Evolutionary conservation across 805 yeast species (phyloP).

Genomic region (Lachancea kluyveri): DNA sequence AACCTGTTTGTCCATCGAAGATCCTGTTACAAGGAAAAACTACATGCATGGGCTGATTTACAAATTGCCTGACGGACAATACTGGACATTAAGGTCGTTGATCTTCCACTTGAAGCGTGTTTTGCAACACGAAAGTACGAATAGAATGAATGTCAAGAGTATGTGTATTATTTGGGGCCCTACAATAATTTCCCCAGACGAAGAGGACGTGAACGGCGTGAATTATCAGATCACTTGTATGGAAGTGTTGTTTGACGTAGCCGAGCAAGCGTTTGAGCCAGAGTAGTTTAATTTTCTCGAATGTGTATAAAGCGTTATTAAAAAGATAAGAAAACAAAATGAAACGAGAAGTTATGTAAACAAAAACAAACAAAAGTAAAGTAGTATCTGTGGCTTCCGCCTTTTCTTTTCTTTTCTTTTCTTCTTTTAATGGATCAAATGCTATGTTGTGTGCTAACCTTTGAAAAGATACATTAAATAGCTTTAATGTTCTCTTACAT

Average conservation of each 20-base stretch:
- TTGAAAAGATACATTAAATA: too few species aligned
- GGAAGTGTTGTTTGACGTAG: slow-evolving; percentile 78
- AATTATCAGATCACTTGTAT: slow-evolving; percentile 70
- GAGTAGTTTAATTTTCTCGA: slow-evolving; percentile 29
- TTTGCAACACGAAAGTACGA: slow-evolving; percentile 50
- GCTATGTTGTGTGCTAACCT: too few species aligned
- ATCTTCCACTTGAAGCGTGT: slow-evolving; percentile 81
- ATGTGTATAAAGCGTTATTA: too few species aligned
- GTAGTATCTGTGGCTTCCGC: too few species aligned
- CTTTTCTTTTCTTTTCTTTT: too few species aligned
- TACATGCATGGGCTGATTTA: slow-evolving; percentile 79
- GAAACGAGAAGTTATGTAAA: too few species aligned
- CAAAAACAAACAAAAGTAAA: too few species aligned
- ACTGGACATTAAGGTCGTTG: slow-evolving; percentile 81
- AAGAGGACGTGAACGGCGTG: slow-evolving; percentile 64
- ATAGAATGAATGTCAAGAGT: slow-evolving; percentile 78
- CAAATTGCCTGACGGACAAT: slow-evolving; percentile 89
- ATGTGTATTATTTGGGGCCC: slow-evolving; percentile 96
- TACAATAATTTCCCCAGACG: slow-evolving; percentile 64
- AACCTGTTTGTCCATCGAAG: slow-evolving; percentile 63
- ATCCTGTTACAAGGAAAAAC: slow-evolving; percentile 58
- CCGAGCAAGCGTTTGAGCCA: slow-evolving; percentile 73
- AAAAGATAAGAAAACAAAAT: too few species aligned
- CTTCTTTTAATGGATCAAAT: too few species aligned
- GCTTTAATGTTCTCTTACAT: too few species aligned